Evolutionary conservation across 2,329 filamentous ascomycete species (phyloP).

Genomic region (Purpureocillium takamizusanense): DNA sequence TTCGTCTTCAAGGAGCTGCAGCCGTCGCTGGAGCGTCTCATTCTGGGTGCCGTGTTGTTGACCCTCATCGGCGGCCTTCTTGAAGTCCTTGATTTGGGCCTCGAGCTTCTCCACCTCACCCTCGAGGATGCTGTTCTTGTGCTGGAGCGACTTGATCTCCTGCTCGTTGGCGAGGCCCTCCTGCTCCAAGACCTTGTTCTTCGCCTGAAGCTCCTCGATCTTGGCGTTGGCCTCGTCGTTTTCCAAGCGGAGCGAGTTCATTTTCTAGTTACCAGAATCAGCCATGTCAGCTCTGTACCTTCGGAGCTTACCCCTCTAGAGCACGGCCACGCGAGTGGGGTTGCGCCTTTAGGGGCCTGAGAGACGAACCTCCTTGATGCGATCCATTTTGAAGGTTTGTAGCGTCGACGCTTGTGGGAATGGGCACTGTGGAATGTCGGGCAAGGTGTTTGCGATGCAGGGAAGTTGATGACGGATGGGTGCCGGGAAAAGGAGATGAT

Average conservation of each 20-base stretch:
- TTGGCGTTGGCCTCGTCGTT: slow-evolving; percentile 75
- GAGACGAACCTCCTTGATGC: slow-evolving; percentile 75
- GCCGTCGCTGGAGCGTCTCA: slow-evolving; percentile 81
- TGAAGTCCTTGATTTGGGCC: slow-evolving; percentile 71
- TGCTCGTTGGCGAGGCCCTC: slow-evolving; percentile 96
- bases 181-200: slow-evolving; percentile 86
- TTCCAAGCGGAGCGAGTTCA: slow-evolving; percentile 90
- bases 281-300: slow-evolving; percentile 2
- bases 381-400: slow-evolving; percentile 55
- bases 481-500: slow-evolving; percentile 17
- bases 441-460: slow-evolving; percentile 20
- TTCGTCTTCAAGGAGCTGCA: slow-evolving; percentile 96
- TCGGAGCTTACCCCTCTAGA: slow-evolving; percentile 12
- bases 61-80: slow-evolving; percentile 77
- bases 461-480: slow-evolving; percentile 22
- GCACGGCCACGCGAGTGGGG: slow-evolving; percentile 9
- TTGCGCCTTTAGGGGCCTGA: slow-evolving; percentile 19
- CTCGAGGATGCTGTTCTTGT: slow-evolving; percentile 92
- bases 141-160: slow-evolving; percentile 90
- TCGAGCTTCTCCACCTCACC: slow-evolving; percentile 89
- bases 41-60: slow-evolving; percentile 78
- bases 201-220: slow-evolving; percentile 77
- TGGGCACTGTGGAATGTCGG: slow-evolving; percentile 4
- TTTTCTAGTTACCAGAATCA: slow-evolving; percentile 54
- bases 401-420: no score